Evolutionary conservation across 768 basidiomycete genomes (phyloP).

Genomic region (Leccinum fibrillosum): DNA sequence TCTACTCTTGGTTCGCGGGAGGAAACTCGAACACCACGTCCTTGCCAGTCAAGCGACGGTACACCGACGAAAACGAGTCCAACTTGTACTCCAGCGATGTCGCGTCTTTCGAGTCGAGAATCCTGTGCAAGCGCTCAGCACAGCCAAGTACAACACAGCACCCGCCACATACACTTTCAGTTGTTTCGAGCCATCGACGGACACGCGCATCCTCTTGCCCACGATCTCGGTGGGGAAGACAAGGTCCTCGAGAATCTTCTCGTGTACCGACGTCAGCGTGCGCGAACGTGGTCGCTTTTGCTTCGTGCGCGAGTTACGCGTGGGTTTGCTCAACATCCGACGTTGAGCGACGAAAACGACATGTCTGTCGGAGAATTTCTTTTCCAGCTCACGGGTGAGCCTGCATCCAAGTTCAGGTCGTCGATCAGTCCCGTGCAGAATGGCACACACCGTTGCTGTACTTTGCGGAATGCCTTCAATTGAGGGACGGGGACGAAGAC

Average conservation of each 20-base stretch:
- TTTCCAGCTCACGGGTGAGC: slow-evolving; percentile 98
- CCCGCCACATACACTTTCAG: slow-evolving; percentile 88
- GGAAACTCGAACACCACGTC: slow-evolving; percentile 96
- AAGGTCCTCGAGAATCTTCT: slow-evolving; percentile 97
- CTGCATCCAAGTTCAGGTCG: slow-evolving; percentile 40
- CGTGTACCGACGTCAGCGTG: slow-evolving; percentile 96
- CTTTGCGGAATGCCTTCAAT: slow-evolving; percentile 97
- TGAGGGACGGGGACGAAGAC: slow-evolving; percentile 97
- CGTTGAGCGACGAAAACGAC: slow-evolving; percentile 99
- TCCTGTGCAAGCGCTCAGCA: slow-evolving; percentile 45
- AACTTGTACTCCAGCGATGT: slow-evolving; percentile 99
- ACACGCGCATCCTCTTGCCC: slow-evolving; percentile 95
- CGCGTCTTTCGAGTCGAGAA: slow-evolving; percentile 96
- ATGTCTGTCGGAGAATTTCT: slow-evolving; percentile 99
- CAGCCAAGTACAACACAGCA: slow-evolving; percentile 6
- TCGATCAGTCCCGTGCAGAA: not conserved
- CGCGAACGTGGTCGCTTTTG: slow-evolving; percentile 97
- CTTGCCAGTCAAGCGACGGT: slow-evolving; percentile 93
- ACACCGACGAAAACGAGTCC: slow-evolving; percentile 97
- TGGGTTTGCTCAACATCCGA: slow-evolving; percentile 96
- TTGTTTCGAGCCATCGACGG: slow-evolving; percentile 91
- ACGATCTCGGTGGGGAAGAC: slow-evolving; percentile 99
- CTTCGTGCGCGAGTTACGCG: slow-evolving; percentile 85
- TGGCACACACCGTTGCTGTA: slow-evolving; percentile 78
- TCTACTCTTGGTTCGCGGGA: slow-evolving; percentile 66